Evolutionary conservation across 345 rosid genomes (phyloP), one percentile per base, ranked within the genome.

Genomic region (Citrus unshiu): DNA sequence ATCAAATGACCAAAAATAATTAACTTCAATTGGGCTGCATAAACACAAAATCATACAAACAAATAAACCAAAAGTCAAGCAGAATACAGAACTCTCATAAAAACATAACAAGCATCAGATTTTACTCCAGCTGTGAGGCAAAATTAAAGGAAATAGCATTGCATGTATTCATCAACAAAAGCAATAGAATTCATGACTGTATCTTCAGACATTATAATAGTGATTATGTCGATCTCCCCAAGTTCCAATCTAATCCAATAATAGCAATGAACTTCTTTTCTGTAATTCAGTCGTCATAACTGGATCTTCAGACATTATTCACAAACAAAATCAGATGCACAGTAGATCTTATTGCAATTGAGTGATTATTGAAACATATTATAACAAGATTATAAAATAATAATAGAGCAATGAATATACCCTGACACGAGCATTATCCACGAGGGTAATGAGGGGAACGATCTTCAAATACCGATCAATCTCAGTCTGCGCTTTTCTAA

Each of bases 371-470:
- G 32, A 62, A 10, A 61, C 68, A 64, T 64, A 21, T n/a, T 16
- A 18, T 7, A 12, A 22, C 27, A 72, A 7, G 14, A 22, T 22
- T 34, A 35, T 16, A 51, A 2, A 51, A 32, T 12, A 4, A 58
- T 3, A 70, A 49, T 65, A 19, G 73, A 79, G 46, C 8, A 73
- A 68, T 2, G 39, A 68, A 71, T 89, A 95, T 89, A 95, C 99
- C 92, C 97, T 85, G 74, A 94, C 90, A 9, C 99, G 97, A 91
- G 95, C 91, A 81, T 91, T 96, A 72, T 96, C 99, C 16, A 96
- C 98, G 13, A 96, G 94, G 72, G 97, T 91, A 78, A 96, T 96
- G 79, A 96, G 97, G 4, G 99, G 99, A 34, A 96, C 87, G 66
- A 94, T 91, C 88, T 92, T 89, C 88, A 96, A 88, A 76, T 93